phyloP scores from a whole-genome alignment of 495 filamentous ascomycete genomes.

The Platismatia glauca region DNA sequence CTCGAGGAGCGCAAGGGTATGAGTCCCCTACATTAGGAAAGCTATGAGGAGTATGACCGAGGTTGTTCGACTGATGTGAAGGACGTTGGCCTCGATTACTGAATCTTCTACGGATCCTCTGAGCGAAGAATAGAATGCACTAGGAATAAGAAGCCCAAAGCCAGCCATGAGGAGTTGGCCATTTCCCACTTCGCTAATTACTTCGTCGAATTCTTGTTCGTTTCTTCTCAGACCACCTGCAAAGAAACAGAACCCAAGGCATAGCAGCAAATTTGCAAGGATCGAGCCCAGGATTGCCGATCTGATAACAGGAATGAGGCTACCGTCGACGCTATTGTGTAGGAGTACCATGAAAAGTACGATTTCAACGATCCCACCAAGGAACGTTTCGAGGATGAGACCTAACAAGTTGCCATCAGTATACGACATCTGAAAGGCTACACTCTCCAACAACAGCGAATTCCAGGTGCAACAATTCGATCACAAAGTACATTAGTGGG shows the following conservation, averaged over 20 bases:
- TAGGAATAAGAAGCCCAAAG: slow-evolving; percentile 74
- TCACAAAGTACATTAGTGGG: too few relatives aligned
- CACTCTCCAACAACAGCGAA: neutral
- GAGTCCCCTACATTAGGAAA: slow-evolving; percentile 46
- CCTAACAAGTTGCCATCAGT: slow-evolving; percentile 11
- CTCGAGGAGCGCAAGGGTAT: slow-evolving; percentile 10
- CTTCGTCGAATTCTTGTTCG: slow-evolving; percentile 62
- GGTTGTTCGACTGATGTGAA: slow-evolving; percentile 65
- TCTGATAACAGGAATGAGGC: slow-evolving; percentile 63
- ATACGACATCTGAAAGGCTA: neutral
- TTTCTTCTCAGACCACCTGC: slow-evolving; percentile 59
- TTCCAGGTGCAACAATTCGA: neutral
- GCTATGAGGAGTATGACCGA: slow-evolving; percentile 71
- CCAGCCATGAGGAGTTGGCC: slow-evolving; percentile 75
- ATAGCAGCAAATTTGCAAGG: slow-evolving; percentile 67
- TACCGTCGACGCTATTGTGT: slow-evolving; percentile 30
- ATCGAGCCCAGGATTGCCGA: slow-evolving; percentile 77
- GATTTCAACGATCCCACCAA: slow-evolving; percentile 73
- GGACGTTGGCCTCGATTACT: slow-evolving; percentile 39
- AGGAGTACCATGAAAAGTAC: slow-evolving; percentile 74
- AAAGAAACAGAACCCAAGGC: slow-evolving; percentile 70
- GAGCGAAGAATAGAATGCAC: slow-evolving; percentile 62
- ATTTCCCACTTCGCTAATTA: slow-evolving; percentile 71
- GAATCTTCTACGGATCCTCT: slow-evolving; percentile 31
- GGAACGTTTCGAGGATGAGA: slow-evolving; percentile 65